These are phyloP conservation scores for Rhizophora apiculata DNA, from an alignment of 345 rosid species.

Conservation along the genomic window DNA sequence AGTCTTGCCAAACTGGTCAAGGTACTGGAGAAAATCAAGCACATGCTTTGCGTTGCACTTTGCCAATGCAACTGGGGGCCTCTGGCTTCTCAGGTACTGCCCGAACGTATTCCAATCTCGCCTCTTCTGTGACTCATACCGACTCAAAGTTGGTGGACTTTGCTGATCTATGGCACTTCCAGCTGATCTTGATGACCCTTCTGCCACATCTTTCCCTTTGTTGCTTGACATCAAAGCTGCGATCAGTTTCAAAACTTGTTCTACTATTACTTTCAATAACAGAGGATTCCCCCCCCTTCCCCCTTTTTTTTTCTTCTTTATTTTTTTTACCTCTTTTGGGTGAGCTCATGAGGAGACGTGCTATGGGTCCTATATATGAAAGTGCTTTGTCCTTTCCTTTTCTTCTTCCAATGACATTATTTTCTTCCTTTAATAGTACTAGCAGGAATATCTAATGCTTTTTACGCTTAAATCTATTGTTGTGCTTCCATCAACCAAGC, in stretches of 20 bases:
- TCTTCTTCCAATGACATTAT: conserved; percentile 46
- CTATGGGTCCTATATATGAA: conserved; percentile 33
- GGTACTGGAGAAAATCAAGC: conserved; percentile 72
- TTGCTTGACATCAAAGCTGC: conserved; percentile 13
- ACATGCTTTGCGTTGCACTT: conserved; percentile 66
- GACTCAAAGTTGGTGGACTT: conserved; percentile 50
- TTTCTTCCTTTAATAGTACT: conserved; percentile 54
- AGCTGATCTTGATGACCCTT: conserved; percentile 37
- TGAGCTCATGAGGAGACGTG: conserved; percentile 47
- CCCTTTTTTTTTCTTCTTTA: neutral
- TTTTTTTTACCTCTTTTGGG: neutral
- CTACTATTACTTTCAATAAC: neutral
- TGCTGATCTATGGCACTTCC: neutral
- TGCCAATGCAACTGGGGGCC: conserved; percentile 69
- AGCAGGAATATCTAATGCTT: conserved; percentile 41
- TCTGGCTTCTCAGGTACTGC: conserved; percentile 77
- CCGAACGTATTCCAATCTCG: conserved; percentile 91
- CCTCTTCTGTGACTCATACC: conserved; percentile 80
- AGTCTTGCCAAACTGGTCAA: conserved; percentile 87
- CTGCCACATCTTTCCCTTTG: conserved; percentile 70
- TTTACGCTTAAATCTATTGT: conserved; percentile 36
- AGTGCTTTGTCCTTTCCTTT: conserved; percentile 52
- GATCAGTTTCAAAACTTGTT: neutral
- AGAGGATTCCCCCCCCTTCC: too few relatives aligned
- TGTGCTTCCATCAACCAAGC: conserved; percentile 56